phyloP scores from a whole-genome alignment of 2,329 filamentous ascomycete species.

The Diaporthe citri region DNA sequence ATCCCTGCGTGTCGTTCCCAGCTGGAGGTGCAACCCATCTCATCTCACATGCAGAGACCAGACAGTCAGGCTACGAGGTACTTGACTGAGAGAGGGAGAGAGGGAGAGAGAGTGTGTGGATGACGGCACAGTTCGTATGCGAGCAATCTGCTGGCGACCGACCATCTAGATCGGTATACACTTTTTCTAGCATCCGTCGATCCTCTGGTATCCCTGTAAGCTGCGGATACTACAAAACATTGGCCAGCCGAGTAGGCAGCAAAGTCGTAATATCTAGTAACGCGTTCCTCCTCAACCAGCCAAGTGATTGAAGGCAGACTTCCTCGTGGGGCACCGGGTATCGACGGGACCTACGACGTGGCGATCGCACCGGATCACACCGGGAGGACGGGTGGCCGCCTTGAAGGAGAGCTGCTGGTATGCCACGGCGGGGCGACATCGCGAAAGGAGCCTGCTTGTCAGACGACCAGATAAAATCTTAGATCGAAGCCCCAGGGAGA shows the following conservation, averaged over 20 bases:
- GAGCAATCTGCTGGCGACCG: not conserved
- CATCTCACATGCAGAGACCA: conserved; percentile 4
- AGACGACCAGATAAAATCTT: not conserved
- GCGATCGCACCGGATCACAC: conserved; percentile 14
- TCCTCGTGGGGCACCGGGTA: not conserved
- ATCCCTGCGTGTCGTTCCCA: conserved; percentile 9
- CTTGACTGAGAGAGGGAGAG: not conserved
- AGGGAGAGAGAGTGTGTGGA: not conserved
- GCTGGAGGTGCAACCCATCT: conserved; percentile 2
- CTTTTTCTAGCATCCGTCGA: not conserved
- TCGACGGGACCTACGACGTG: not conserved
- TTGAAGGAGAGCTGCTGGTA: not conserved
- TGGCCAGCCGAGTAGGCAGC: conserved; percentile 6
- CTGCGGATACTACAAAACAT: not conserved
- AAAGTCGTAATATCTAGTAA: not conserved
- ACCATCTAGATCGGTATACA: conserved; percentile 10
- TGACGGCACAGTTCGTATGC: not conserved
- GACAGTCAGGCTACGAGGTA: not conserved
- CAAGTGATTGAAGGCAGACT: not conserved
- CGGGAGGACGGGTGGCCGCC: not conserved
- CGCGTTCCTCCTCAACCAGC: not conserved
- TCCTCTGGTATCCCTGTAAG: not conserved
- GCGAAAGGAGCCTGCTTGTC: not conserved
- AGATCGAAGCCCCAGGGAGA: not conserved
- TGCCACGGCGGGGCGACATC: not conserved